These are phyloP conservation scores for Cytospora piceicola DNA, from an alignment of 2,329 filamentous ascomycete genomes.

Conservation along the genomic window DNA sequence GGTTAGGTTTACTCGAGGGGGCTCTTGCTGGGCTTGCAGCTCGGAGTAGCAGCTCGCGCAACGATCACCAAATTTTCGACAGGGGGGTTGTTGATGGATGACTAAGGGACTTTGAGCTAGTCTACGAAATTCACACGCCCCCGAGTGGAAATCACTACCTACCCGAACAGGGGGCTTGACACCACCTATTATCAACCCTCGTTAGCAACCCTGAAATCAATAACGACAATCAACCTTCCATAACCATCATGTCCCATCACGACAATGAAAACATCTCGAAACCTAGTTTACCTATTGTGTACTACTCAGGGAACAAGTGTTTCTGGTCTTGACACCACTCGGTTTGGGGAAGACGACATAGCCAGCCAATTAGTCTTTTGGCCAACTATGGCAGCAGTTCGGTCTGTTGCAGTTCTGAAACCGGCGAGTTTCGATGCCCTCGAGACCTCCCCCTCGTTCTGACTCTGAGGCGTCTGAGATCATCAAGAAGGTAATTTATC, in stretches of 20 bases:
- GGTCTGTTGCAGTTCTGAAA: slow-evolving; percentile 54
- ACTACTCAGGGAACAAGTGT: slow-evolving; percentile 8
- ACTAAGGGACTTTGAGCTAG: slow-evolving; percentile 12
- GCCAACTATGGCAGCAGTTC: slow-evolving; percentile 38
- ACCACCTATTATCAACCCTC: too few relatives aligned
- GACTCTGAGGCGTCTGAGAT: slow-evolving; percentile 2
- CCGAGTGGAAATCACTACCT: background rate
- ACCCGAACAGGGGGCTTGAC: background rate
- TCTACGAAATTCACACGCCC: background rate
- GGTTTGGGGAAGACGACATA: slow-evolving; percentile 5
- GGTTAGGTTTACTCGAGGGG: slow-evolving; percentile 7
- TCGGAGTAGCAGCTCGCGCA: slow-evolving; percentile 22
- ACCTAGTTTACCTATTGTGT: background rate
- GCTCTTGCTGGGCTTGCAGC: slow-evolving; percentile 22
- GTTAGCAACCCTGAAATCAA: too few relatives aligned
- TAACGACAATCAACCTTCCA: background rate
- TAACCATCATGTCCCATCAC: background rate
- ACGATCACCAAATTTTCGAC: slow-evolving; percentile 29
- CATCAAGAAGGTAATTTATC: background rate
- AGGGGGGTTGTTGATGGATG: slow-evolving; percentile 19
- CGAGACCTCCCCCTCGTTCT: slow-evolving; percentile 13
- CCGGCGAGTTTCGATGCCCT: slow-evolving; percentile 38
- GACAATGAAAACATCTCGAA: slow-evolving; percentile 1
- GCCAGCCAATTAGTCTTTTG: slow-evolving; percentile 34
- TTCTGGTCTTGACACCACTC: slow-evolving; percentile 4